Evolutionary conservation across 345 rosid genomes (phyloP).

Genomic region (Lepidium didymum): DNA sequence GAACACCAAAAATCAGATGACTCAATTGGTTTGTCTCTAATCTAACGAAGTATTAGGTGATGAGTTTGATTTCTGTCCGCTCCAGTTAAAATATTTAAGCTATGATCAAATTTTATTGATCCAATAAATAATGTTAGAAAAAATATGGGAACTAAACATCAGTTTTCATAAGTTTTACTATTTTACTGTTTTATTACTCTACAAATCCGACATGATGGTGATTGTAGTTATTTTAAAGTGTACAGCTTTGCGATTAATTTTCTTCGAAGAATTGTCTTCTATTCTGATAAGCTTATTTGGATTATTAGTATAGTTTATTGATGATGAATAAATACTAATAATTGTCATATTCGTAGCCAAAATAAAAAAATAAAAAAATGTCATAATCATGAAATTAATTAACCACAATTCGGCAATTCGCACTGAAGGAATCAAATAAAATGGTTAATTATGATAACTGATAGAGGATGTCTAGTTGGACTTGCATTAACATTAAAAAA

Average conservation of each 20-base stretch:
- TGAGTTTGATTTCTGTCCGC: no score
- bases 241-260: neutral
- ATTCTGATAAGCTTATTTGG: neutral
- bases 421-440: neutral
- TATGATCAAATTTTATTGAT: no score
- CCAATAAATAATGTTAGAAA: no score
- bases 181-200: no score
- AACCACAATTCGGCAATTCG: no score
- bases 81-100: no score
- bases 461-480: neutral
- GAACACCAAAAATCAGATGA: no score
- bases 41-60: no score
- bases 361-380: neutral
- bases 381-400: neutral
- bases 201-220: no score
- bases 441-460: neutral
- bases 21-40: no score
- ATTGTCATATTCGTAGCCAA: neutral
- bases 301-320: neutral
- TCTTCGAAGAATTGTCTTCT: constrained; percentile 4
- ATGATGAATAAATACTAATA: neutral
- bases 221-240: neutral
- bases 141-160: no score
- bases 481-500: neutral
- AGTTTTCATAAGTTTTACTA: no score